Percentiles rank a stretch among this genome's conserved stretches.
These are phyloP conservation scores for Rubia peregrina DNA, from an alignment of 305 asterid species.

Conservation along the genomic window DNA sequence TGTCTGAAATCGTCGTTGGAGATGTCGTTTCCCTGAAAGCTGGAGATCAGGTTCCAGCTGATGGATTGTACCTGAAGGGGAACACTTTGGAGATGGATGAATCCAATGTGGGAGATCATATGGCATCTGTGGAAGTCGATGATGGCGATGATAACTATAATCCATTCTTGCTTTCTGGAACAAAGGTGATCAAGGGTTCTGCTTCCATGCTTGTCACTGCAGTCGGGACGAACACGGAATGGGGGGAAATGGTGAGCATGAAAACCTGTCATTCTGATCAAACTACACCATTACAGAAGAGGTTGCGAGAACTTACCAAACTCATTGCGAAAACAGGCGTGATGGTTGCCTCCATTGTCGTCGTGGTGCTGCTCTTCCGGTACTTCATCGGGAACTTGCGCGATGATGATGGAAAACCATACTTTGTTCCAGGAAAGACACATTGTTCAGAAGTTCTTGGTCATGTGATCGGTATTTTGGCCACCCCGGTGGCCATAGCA, in stretches of 20 bases:
- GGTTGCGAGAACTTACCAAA: slow-evolving; percentile 21
- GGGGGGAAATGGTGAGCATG: slow-evolving; percentile 17
- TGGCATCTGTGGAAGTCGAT: slow-evolving; percentile 10
- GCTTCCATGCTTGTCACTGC: slow-evolving; percentile 28
- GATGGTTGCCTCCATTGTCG: slow-evolving; percentile 20
- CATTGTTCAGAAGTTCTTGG: slow-evolving; percentile 3
- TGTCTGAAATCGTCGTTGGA: slow-evolving; percentile 26
- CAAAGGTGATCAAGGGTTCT: slow-evolving; percentile 20
- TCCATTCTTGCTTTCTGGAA: slow-evolving; percentile 24
- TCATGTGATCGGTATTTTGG: slow-evolving; percentile 24
- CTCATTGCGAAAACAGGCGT: slow-evolving; percentile 18
- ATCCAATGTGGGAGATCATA: slow-evolving; percentile 7
- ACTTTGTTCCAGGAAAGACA: slow-evolving; percentile 19
- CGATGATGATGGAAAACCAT: slow-evolving; percentile 9
- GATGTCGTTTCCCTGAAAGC: slow-evolving; percentile 20
- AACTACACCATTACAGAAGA: slow-evolving; percentile 19
- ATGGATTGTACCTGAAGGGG: slow-evolving; percentile 19
- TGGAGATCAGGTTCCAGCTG: slow-evolving; percentile 32
- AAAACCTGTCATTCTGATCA: slow-evolving; percentile 8
- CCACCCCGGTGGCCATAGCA: slow-evolving; percentile 23
- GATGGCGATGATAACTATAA: neutral
- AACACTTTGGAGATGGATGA: slow-evolving; percentile 19
- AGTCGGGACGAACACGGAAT: slow-evolving; percentile 23
- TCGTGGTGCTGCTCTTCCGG: slow-evolving; percentile 17
- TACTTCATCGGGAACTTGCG: slow-evolving; percentile 23